Base-by-base conservation (phyloP, 345 rosid genomes). In the Lagerstroemia speciosa region DNA sequence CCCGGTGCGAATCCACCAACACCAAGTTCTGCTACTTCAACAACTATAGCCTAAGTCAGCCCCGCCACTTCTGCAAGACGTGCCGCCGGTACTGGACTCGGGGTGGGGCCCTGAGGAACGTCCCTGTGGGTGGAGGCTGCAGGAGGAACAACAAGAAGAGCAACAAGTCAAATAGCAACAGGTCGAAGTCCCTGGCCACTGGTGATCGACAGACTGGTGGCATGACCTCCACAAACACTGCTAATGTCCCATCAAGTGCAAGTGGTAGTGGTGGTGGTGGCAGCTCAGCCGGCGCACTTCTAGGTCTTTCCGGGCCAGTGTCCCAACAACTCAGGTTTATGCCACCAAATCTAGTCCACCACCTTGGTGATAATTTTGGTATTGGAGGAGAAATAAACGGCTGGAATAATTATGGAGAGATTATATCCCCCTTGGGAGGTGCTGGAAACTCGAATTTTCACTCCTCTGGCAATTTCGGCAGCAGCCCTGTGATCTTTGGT, bases 41-140 rank as follows among this genome's bases (percentile, higher is more conserved):
- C 74, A 83, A 83, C 64, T 83, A 83, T 74, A 83, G 83, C 71
- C 82, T 83, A 53, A 63, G 79, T 7, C 86, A 83, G 65, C 86
- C 83, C 19, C 76, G 86, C 57, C 81, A 80, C 78, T 83, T 83
- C 77, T 83, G 86, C 86, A 83, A 83, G 82, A 72, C 79, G 31
- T 83, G 83, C 69, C 72, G 86, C 67, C 75, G 86, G 78, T 83
- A 83, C 77, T 83, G 98, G 98, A 93, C 98, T 7, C 81, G 91
- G 75, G 97, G 97, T 0, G 97, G 97, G n/a, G 92, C 98, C 41
- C 77, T 93, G 26, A 82, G 97, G 31, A 93, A 74, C 62, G 93
- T 93, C 64, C 98, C 98, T 0, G 96, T 93, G 0, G 98, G 98
- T 0, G 98, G 98, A 19, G 96, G 97, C 10, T 91, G 88, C 74